A percentile compares a stretch with the other conserved stretches of the same genome.
Evolutionary conservation across 352 stramenopile species (phyloP).

Genomic region (Thalassiosira livingstoniorum): DNA sequence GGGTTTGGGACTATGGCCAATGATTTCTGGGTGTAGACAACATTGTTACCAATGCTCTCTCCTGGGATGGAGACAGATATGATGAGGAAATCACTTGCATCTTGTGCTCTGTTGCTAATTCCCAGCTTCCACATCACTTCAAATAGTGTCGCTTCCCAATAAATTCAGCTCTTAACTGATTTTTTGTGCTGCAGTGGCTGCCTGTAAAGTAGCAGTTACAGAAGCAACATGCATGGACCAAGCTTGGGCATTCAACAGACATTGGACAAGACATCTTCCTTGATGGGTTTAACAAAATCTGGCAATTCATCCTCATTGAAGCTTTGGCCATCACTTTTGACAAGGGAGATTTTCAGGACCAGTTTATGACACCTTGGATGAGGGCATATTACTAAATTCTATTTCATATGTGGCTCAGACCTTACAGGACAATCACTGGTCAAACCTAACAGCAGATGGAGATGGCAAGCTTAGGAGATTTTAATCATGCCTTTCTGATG

Average conservation of each 20-base stretch:
- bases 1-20: slow-evolving; percentile 71
- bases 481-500: neutral
- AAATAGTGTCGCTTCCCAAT: slow-evolving; percentile 24
- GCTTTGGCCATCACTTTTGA: slow-evolving; percentile 4
- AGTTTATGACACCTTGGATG: neutral
- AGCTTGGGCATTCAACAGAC: slow-evolving; percentile 3
- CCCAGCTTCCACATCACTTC: slow-evolving; percentile 40
- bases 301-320: neutral
- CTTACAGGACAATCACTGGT: neutral
- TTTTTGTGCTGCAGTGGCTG: neutral
- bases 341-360: neutral
- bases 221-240: slow-evolving; percentile 11
- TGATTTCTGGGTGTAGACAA: slow-evolving; percentile 80
- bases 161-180: slow-evolving; percentile 32
- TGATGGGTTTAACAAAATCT: neutral
- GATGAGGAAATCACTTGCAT: slow-evolving; percentile 31
- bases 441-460: neutral
- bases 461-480: neutral
- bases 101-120: neutral
- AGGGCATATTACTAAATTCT: slow-evolving; percentile 1
- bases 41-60: slow-evolving; percentile 50
- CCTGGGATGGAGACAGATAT: slow-evolving; percentile 9
- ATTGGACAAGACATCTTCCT: slow-evolving; percentile 1
- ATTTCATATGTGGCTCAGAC: neutral
- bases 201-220: slow-evolving; percentile 15